These are phyloP conservation scores for Saitozyma podzolica DNA, from an alignment of 768 basidiomycete species.

Conservation along the genomic window DNA sequence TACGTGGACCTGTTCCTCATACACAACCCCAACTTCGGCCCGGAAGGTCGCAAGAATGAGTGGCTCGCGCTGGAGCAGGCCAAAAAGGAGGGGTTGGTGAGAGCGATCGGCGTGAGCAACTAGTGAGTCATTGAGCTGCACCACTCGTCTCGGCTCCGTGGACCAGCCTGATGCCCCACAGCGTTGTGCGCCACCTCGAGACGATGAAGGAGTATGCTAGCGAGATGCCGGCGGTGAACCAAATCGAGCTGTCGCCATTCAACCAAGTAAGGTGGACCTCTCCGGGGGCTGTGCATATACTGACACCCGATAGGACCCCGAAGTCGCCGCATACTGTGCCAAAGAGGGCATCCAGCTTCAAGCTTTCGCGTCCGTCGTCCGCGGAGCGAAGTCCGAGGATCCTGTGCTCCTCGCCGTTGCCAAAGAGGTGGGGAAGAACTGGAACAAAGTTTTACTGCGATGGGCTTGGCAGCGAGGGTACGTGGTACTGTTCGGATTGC, in stretches of 20 bases:
- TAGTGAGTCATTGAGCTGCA: neutral
- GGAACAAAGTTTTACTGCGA: constrained; percentile 56
- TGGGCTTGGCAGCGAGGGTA: constrained; percentile 58
- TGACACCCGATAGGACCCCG: constrained; percentile 28
- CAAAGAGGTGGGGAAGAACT: constrained; percentile 48
- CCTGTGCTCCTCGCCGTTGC: constrained; percentile 35
- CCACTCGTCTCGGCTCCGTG: neutral
- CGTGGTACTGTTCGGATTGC: neutral
- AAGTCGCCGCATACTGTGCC: constrained; percentile 38
- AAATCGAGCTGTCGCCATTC: constrained; percentile 32
- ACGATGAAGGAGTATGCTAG: constrained; percentile 43
- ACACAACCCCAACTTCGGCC: constrained; percentile 44
- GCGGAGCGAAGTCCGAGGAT: constrained; percentile 38
- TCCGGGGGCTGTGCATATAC: no score
- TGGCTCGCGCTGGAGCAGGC: constrained; percentile 55
- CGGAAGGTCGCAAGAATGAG: constrained; percentile 35
- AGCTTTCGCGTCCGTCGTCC: constrained; percentile 47
- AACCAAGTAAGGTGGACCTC: constrained; percentile 28
- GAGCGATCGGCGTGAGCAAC: constrained; percentile 62
- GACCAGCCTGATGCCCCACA: constrained; percentile 1
- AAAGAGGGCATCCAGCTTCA: constrained; percentile 40
- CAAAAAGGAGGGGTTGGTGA: constrained; percentile 62
- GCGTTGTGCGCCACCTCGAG: constrained; percentile 44
- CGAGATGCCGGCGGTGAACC: constrained; percentile 43
- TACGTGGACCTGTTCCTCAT: constrained; percentile 47